A percentile compares a stretch with the other conserved stretches of the same genome.
phyloP scores from a whole-genome alignment of 345 rosid genomes.

The Stellera chamaejasme region DNA sequence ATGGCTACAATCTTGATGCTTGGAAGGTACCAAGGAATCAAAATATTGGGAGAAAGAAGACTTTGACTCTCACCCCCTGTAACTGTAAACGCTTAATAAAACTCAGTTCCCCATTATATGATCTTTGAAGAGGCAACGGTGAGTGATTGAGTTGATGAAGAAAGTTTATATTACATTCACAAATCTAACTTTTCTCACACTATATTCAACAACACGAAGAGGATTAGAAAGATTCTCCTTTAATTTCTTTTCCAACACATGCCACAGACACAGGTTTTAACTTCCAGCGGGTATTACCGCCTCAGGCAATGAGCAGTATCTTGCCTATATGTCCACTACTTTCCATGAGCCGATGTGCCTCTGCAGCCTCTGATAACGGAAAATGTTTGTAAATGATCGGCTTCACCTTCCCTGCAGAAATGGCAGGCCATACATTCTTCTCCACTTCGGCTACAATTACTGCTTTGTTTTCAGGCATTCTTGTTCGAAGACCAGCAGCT shows the following conservation, averaged over 20 bases:
- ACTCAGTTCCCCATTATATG: no score
- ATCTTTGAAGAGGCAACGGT: no score
- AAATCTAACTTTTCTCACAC: no score
- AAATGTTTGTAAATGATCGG: conserved; percentile 50
- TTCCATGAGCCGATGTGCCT: conserved; percentile 72
- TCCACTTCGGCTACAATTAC: conserved; percentile 60
- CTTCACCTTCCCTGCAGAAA: conserved; percentile 60
- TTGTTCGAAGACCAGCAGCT: conserved; percentile 76
- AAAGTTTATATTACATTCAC: no score
- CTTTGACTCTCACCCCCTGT: no score
- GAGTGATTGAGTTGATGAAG: no score
- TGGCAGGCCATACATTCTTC: conserved; percentile 84
- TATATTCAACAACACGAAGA: no score
- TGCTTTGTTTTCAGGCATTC: conserved; percentile 67
- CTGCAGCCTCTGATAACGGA: conserved; percentile 53
- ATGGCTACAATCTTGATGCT: conserved; percentile 70
- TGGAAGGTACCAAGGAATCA: conserved; percentile 73
- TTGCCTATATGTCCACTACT: conserved; percentile 75
- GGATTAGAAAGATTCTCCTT: no score
- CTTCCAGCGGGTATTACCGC: not conserved
- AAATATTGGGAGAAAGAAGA: conserved; percentile 31
- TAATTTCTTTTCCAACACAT: no score
- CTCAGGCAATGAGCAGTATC: conserved; percentile 56
- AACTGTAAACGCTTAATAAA: not conserved
- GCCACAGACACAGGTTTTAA: no score